A percentile compares a stretch with the other conserved stretches of the same genome.
These are phyloP conservation scores for Fragaria nilgerrensis DNA, from an alignment of 306 rosid genomes.

Conservation along the genomic window DNA sequence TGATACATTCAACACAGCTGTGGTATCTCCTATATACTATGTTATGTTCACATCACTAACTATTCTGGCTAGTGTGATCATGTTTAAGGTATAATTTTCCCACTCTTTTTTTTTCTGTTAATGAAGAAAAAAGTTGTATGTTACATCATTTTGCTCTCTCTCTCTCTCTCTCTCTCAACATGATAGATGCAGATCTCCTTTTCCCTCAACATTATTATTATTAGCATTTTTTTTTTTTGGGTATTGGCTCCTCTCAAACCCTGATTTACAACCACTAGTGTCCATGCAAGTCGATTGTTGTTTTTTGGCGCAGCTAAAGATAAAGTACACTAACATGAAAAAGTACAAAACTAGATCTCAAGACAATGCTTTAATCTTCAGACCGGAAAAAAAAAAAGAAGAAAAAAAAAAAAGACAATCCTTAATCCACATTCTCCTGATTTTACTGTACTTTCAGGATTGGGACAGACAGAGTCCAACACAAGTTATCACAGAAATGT, in stretches of 20 bases:
- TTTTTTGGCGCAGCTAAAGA: too few relatives aligned
- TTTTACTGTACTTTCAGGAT: slow-evolving; percentile 60
- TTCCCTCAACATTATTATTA: neutral
- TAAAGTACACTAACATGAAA: too few relatives aligned
- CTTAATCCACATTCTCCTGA: slow-evolving; percentile 10
- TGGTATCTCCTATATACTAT: slow-evolving; percentile 97
- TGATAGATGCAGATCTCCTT: neutral
- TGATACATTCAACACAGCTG: slow-evolving; percentile 99
- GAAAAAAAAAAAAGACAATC: neutral
- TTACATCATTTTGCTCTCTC: neutral
- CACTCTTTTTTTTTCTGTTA: neutral
- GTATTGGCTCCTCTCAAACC: neutral
- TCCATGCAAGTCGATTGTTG: neutral
- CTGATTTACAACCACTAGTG: neutral
- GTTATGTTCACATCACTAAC: slow-evolving; percentile 98
- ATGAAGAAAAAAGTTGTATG: neutral
- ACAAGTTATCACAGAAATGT: slow-evolving; percentile 91
- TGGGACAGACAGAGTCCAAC: slow-evolving; percentile 99
- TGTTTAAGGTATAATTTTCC: slow-evolving; percentile 79
- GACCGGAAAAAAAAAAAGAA: too few relatives aligned
- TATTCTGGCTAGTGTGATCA: slow-evolving; percentile 93
- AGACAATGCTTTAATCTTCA: neutral
- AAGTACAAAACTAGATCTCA: too few relatives aligned
- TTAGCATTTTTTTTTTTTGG: neutral
- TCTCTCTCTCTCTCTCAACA: neutral